phyloP scores from a whole-genome alignment of 169 alveolate species.

The Eimeria necatrix region DNA sequence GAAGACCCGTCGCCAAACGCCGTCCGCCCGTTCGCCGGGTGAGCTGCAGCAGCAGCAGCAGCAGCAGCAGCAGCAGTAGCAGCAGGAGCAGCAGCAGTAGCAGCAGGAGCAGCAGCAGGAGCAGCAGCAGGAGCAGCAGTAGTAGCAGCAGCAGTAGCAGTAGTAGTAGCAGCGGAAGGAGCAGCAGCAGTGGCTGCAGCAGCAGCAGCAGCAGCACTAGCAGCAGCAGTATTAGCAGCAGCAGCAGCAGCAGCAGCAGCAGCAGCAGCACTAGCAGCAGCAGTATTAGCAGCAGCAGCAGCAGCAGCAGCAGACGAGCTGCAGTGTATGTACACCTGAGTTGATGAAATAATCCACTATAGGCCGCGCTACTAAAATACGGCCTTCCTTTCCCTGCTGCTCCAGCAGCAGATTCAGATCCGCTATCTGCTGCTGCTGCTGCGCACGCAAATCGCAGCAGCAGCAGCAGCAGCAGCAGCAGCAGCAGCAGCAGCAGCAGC shows the following conservation, averaged over 20 bases:
- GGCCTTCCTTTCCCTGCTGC: background rate
- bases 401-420: background rate
- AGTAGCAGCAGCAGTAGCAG: background rate
- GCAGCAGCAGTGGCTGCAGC: constrained; percentile 6
- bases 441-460: too few species aligned
- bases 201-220: background rate
- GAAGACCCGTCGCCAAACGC: background rate
- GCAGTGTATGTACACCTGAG: background rate
- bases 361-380: background rate
- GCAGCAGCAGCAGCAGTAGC: background rate
- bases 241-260: constrained; percentile 10
- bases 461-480: too few species aligned
- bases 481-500: too few species aligned
- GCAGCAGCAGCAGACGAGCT: background rate
- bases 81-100: background rate
- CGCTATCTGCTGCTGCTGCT: background rate
- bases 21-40: background rate
- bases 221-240: constrained; percentile 21
- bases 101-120: background rate
- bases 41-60: background rate
- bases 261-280: background rate
- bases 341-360: background rate
- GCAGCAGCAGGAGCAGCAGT: constrained; percentile 12
- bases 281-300: background rate
- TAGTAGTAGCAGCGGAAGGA: background rate